These are phyloP conservation scores for Botrytis galanthina DNA, from an alignment of 2,329 filamentous ascomycete species.

Conservation along the genomic window DNA sequence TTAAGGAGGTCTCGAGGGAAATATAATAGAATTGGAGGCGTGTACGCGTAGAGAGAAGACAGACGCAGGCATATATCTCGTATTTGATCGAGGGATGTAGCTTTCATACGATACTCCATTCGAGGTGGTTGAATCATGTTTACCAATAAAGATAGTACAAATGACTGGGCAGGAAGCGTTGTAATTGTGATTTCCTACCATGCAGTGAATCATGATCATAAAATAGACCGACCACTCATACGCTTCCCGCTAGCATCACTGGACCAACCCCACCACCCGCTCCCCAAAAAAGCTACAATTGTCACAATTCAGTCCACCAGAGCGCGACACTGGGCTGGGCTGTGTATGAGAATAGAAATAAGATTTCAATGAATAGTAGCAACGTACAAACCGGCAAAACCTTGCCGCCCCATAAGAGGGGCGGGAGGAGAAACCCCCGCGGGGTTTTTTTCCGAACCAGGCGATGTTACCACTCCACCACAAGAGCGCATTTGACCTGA, in stretches of 20 bases:
- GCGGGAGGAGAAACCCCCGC: constrained; percentile 1
- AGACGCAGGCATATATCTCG: not conserved
- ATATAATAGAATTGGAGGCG: not conserved
- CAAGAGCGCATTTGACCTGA: not conserved
- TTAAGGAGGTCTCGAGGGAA: not conserved
- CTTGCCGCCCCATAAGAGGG: not conserved
- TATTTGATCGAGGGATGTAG: not conserved
- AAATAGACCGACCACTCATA: not conserved
- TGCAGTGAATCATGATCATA: not conserved
- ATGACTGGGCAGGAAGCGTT: not conserved
- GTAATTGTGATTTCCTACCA: not conserved
- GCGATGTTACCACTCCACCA: constrained; percentile 7
- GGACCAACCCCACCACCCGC: not conserved
- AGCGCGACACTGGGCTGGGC: no score
- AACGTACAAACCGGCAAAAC: not conserved
- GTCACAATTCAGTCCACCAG: not conserved
- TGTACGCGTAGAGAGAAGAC: not conserved
- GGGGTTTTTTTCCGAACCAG: constrained; percentile 1
- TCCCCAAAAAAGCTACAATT: not conserved
- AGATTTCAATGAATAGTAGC: not conserved
- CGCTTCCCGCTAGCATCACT: not conserved
- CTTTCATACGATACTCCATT: not conserved
- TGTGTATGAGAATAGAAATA: no score
- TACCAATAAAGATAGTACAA: not conserved
- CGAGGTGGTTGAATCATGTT: not conserved